Evolutionary conservation across 1,284 basidiomycete genomes (phyloP), one percentile per base, ranked within the genome.

Genomic region (Lentinula novae-zelandiae): DNA sequence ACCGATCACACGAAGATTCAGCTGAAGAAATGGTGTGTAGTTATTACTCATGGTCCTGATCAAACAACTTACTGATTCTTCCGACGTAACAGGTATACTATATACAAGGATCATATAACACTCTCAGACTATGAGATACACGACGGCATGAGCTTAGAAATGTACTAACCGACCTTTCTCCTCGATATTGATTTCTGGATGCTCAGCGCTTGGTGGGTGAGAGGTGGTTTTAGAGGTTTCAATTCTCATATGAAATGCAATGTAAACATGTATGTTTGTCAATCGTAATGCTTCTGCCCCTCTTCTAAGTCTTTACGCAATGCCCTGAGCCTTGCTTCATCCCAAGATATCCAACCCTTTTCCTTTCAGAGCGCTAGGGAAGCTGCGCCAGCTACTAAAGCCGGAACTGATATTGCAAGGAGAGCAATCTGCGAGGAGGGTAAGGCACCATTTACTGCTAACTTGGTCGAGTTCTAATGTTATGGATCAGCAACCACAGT

Each of bases 71-170:
- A 54, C 13, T 33, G 6, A 7, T 44, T 31, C 36, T 60, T 53
- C 46, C 52, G 48, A 56, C 8, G 20, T 46, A 58, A 42, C 64
- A 94, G 93, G 93, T 95, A 96, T 72, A 95, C 84, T 1, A 89
- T 87, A 54, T 96, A 89, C 81, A 96, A 96, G 75, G 94, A 96
- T 71, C 93, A 98, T 72, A 96, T 99, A 69, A 93, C 93, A 5
- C 82, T 99, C 13, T 75, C 83, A 48, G 97, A 99, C 75, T 99
- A 98, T 70, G 95, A 98, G 78, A 96, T 96, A 63, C 76, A 95
- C 71, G 93, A 96, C 71, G 94, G 94, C 39, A 95, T 94, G 92
- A 95, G 92, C 74, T 78, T 96, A 71, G 93, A 95, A 78, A 89
- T 96, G 92, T 94, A 95, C 74, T 95, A 74, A 60, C 34, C 42